Base-by-base conservation (phyloP, 169 alveolate species). In the Eimeria maxima region DNA sequence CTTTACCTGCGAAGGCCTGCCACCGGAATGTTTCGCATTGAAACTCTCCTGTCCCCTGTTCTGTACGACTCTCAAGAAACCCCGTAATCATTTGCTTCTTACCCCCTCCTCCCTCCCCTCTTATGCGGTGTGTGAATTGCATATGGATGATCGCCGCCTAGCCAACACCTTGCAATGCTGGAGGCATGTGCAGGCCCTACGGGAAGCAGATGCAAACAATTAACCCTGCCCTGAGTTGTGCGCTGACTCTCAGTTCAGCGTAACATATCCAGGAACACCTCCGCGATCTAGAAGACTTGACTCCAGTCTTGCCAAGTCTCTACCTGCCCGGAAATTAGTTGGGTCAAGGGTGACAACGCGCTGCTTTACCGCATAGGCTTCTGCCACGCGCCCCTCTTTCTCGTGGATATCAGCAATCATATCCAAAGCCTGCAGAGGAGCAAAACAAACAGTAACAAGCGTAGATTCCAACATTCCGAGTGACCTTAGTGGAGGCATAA, bases 311-410 rank as follows among this genome's bases (percentile, higher is more conserved):
- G 81, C 80, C 94, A 94, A 81, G 33, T 94, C 96, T 6, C 96
- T 76, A 3, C 80, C 91, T 24, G 96, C 96, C 27, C 96, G 88
- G 89, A 94, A 94, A 81, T 94, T 94, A 27, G 90, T 63, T 18
- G 96, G 96, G 60, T 94, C 96, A 55, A 94, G 96, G 6, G 90
- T 88, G 13, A 94, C 96, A 50, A 84, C 96, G 0, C 96, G 93
- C 81, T 94, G 96, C 69, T 89, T 81, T 80, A 81, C 90, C 27
- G 94, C 89, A 76, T 73, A 89, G 16, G 96, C 96, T 42, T 94
- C 96, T 57, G 90, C 96, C 76, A 55, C 53, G 42, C 96, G 96
- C 29, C 96, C 93, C 45, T 94, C 96, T 73, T 65, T 53, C 89
- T 94, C 96, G 90, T 94, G 91, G 89, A 88, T 81, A 69, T 94